Percentiles rank a stretch among this genome's conserved stretches.
These are phyloP conservation scores for Candida anglica DNA, from an alignment of 805 yeast species.

Conservation along the genomic window DNA sequence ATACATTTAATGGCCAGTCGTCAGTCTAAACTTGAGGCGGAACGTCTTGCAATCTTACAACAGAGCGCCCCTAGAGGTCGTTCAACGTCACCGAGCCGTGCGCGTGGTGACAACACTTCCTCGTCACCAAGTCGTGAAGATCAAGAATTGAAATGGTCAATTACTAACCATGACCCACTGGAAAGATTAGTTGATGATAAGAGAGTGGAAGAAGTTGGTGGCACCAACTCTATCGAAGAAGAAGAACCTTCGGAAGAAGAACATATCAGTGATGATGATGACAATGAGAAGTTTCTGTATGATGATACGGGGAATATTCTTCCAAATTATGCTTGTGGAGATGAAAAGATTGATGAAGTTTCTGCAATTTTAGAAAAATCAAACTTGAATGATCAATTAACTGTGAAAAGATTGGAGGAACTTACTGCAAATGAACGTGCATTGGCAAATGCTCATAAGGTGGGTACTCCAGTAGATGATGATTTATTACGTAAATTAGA, in stretches of 20 bases:
- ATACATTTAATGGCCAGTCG: conserved; percentile 34
- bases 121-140: conserved; percentile 34
- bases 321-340: conserved; percentile 52
- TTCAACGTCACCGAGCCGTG: conserved; percentile 29
- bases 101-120: conserved; percentile 26
- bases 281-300: conserved; percentile 52
- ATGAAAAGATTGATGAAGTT: conserved; percentile 37
- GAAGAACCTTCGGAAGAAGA: conserved; percentile 53
- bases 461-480: conserved; percentile 33
- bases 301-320: conserved; percentile 57
- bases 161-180: conserved; percentile 71
- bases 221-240: conserved; percentile 9
- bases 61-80: conserved; percentile 37
- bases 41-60: conserved; percentile 36
- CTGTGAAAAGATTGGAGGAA: conserved; percentile 51
- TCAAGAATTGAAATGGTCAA: conserved; percentile 56
- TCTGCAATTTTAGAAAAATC: conserved; percentile 33
- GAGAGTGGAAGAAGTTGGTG: conserved; percentile 1
- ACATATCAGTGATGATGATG: conserved; percentile 56
- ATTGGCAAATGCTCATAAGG: conserved; percentile 50
- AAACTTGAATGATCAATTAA: conserved; percentile 40
- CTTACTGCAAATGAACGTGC: conserved; percentile 58
- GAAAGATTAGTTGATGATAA: conserved; percentile 43
- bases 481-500: conserved; percentile 28
- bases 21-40: conserved; percentile 37